These are phyloP conservation scores for Thalassiosira hispida DNA, from an alignment of 352 stramenopile species.

Conservation along the genomic window DNA sequence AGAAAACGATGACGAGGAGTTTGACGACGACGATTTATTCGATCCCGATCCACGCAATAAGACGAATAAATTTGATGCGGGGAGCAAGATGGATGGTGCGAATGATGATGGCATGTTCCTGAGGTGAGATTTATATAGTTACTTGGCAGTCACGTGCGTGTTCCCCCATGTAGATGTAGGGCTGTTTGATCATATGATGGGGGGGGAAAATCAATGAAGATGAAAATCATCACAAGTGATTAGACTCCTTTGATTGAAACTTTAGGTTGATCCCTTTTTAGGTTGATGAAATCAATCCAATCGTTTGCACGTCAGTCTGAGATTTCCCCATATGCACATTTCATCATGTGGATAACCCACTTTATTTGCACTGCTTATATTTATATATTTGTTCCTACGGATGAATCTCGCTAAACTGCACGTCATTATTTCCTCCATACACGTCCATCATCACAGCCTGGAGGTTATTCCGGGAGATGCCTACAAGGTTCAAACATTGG, in stretches of 20 bases:
- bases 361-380: too few species aligned
- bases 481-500: conserved; percentile 41
- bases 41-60: conserved; percentile 4
- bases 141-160: too few species aligned
- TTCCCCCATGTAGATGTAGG: background rate
- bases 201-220: conserved; percentile 81
- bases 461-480: conserved; percentile 38
- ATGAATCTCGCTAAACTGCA: too few species aligned
- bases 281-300: conserved; percentile 92
- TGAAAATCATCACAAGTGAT: conserved; percentile 67
- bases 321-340: conserved; percentile 35
- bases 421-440: too few species aligned
- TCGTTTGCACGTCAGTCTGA: conserved; percentile 86
- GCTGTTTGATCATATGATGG: background rate
- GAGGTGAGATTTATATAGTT: conserved; percentile 12
- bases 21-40: conserved; percentile 4
- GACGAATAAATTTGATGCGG: conserved; percentile 9
- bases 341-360: background rate
- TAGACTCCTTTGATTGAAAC: conserved; percentile 58
- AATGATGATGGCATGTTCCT: conserved; percentile 22
- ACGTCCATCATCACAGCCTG: conserved; percentile 1
- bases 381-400: too few species aligned
- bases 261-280: conserved; percentile 45
- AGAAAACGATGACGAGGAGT: background rate
- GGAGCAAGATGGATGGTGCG: conserved; percentile 1